These are phyloP conservation scores for Lecanicillium sp. DNA, from an alignment of 2,329 filamentous ascomycete genomes.

Conservation along the genomic window DNA sequence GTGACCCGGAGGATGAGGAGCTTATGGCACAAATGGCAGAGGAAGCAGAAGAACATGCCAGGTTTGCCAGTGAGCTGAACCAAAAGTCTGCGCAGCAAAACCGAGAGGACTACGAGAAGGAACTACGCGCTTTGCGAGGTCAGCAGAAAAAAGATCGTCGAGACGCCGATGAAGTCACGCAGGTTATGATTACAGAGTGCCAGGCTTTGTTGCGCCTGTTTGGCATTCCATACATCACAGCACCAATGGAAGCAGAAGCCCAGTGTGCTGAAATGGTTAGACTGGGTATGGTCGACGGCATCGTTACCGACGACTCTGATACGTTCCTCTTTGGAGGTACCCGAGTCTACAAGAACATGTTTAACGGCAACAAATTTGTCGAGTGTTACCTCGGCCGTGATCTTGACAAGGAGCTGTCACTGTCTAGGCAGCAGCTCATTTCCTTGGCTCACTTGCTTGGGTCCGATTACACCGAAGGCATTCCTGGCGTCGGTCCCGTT, in stretches of 20 bases:
- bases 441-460: constrained; percentile 84
- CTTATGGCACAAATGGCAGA: constrained; percentile 76
- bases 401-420: constrained; percentile 79
- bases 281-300: constrained; percentile 86
- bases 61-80: constrained; percentile 84
- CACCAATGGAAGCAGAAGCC: constrained; percentile 97
- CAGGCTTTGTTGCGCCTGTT: constrained; percentile 86
- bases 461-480: constrained; percentile 89
- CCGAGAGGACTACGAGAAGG: constrained; percentile 72
- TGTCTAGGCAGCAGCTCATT: constrained; percentile 82
- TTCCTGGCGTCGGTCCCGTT: constrained; percentile 85
- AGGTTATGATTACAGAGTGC: constrained; percentile 92
- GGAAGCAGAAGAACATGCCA: constrained; percentile 88
- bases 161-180: constrained; percentile 93
- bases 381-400: constrained; percentile 86
- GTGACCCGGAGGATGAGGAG: constrained; percentile 87
- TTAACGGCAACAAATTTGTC: constrained; percentile 95
- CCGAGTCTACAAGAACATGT: constrained; percentile 98
- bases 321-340: constrained; percentile 96
- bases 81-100: constrained; percentile 62
- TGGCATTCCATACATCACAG: constrained; percentile 91
- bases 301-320: constrained; percentile 95
- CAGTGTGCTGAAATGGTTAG: constrained; percentile 88
- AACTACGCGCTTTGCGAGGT: constrained; percentile 77
- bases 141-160: constrained; percentile 95